Conservation (phyloP, 768 basidiomycete genomes). For the Xerocomellus chrysenteron region DNA sequence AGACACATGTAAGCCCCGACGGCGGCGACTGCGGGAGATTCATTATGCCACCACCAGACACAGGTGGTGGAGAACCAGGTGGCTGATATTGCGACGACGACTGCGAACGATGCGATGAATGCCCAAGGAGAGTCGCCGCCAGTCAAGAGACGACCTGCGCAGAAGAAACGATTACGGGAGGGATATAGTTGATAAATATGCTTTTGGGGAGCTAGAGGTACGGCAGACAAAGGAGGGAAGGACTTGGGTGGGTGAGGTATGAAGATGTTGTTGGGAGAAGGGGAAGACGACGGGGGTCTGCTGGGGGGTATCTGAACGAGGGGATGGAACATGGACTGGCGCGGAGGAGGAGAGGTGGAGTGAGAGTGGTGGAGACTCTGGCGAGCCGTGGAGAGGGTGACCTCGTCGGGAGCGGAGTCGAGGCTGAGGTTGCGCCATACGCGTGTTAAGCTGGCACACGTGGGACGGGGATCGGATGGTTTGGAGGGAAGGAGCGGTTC, state of each 20-base stretch:
- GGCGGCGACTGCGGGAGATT: constrained; percentile 67
- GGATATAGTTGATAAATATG: constrained; percentile 65
- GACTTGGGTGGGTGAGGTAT: constrained; percentile 31
- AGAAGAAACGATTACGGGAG: constrained; percentile 75
- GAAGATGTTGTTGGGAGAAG: constrained; percentile 31
- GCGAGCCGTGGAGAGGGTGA: constrained; percentile 2
- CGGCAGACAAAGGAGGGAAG: constrained; percentile 34
- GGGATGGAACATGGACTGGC: constrained; percentile 20
- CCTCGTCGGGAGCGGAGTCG: constrained; percentile 44
- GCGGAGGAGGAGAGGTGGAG: constrained; percentile 10
- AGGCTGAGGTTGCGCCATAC: constrained; percentile 53
- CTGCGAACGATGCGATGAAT: constrained; percentile 60
- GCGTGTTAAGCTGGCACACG: constrained; percentile 51
- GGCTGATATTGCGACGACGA: constrained; percentile 68
- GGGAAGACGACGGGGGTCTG: constrained; percentile 21
- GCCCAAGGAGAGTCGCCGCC: constrained; percentile 88
- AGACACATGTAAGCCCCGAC: constrained; percentile 64
- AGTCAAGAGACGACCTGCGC: constrained; percentile 69
- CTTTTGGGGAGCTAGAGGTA: constrained; percentile 34
- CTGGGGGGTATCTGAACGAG: constrained; percentile 27
- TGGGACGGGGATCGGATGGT: neutral
- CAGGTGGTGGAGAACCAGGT: constrained; percentile 89
- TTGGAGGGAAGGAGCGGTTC: constrained; percentile 60
- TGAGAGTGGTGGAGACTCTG: constrained; percentile 3
- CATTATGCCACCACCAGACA: constrained; percentile 84